A percentile compares a stretch with the other conserved stretches of the same genome.
These are phyloP conservation scores for Pseudocohnilembus persalinus DNA, from an alignment of 169 alveolate species.

Conservation along the genomic window DNA sequence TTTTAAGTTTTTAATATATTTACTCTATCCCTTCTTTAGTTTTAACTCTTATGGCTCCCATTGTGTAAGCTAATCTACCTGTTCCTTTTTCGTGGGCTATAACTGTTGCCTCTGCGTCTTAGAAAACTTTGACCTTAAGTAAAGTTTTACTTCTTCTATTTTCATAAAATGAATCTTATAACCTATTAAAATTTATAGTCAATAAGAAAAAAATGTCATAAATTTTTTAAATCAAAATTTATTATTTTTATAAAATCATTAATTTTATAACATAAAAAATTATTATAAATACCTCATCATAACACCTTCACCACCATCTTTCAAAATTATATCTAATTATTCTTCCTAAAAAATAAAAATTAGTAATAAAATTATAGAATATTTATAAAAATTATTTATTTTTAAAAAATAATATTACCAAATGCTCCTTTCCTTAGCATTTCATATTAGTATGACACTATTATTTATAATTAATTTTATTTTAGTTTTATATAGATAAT, in stretches of 20 bases:
- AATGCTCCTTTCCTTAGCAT: not conserved
- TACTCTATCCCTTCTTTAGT: constrained; percentile 49
- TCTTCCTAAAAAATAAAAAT: too few species aligned
- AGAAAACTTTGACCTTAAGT: constrained; percentile 61
- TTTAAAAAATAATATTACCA: not conserved
- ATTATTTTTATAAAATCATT: too few species aligned
- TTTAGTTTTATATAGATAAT: too few species aligned
- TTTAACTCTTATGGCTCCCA: constrained; percentile 62
- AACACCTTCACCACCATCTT: not conserved
- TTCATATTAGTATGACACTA: not conserved
- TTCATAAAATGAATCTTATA: constrained; percentile 50
- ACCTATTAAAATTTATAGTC: not conserved
- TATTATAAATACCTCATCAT: not conserved
- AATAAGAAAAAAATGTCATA: too few species aligned
- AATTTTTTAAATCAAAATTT: too few species aligned
- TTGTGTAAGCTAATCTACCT: constrained; percentile 57
- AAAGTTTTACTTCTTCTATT: constrained; percentile 53
- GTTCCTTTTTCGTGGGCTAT: constrained; percentile 61
- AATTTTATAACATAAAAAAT: not conserved
- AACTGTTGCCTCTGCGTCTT: constrained; percentile 75
- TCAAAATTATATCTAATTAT: not conserved
- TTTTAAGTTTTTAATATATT: too few species aligned
- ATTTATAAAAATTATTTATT: too few species aligned
- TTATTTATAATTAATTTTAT: too few species aligned
- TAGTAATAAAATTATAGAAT: too few species aligned